These are phyloP conservation scores for Hypoxylon sp. DNA, from an alignment of 2,329 filamentous ascomycete species.

Conservation along the genomic window DNA sequence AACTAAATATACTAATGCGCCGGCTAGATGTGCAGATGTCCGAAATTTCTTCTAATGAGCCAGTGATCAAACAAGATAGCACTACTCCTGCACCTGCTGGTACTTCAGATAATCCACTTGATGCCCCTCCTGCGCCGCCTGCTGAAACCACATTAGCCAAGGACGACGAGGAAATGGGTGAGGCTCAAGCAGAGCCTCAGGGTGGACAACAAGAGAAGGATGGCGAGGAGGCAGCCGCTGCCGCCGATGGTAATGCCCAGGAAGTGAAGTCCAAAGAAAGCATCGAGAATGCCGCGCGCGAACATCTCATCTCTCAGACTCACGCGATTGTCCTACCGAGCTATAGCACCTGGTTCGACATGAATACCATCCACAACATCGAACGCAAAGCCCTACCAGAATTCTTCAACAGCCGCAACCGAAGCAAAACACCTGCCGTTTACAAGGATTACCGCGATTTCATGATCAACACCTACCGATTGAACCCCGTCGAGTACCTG, in stretches of 20 bases:
- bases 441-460: conserved; percentile 99
- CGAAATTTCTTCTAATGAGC: conserved; percentile 63
- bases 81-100: conserved; percentile 70
- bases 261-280: conserved; percentile 82
- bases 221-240: conserved; percentile 62
- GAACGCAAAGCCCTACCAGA: conserved; percentile 96
- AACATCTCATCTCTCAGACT: conserved; percentile 92
- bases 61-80: conserved; percentile 72
- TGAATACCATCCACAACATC: conserved; percentile 90
- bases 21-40: conserved; percentile 74
- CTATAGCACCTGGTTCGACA: conserved; percentile 99
- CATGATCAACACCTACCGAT: conserved; percentile 99
- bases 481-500: conserved; percentile 96
- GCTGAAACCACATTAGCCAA: conserved; percentile 71
- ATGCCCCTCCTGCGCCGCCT: conserved; percentile 76
- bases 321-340: conserved; percentile 97
- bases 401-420: conserved; percentile 98
- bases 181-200: conserved; percentile 69
- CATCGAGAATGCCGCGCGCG: conserved; percentile 87
- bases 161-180: conserved; percentile 87
- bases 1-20: conserved; percentile 45
- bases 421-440: conserved; percentile 96
- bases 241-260: conserved; percentile 64
- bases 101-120: conserved; percentile 73
- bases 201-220: conserved; percentile 60